These are phyloP conservation scores for Hypoxylon intermedium DNA, from an alignment of 495 filamentous ascomycete species.

Conservation along the genomic window DNA sequence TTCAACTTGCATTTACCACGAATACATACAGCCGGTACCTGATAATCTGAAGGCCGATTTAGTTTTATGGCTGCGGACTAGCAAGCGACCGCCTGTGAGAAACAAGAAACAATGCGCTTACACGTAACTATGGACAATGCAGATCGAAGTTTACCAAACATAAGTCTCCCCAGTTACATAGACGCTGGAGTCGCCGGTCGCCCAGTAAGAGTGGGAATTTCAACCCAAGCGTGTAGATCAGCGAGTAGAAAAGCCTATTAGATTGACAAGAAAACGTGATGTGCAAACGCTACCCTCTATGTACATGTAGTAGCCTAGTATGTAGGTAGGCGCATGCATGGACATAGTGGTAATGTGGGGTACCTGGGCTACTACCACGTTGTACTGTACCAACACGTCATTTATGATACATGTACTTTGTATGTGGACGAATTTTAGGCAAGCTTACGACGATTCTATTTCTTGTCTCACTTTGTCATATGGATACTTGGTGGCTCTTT, in stretches of 20 bases:
- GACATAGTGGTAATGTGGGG: conserved; percentile 23
- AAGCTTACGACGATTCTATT: conserved; percentile 1
- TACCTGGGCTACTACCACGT: background rate
- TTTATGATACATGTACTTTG: too few relatives aligned
- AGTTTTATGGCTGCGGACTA: too few relatives aligned
- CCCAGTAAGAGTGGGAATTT: background rate
- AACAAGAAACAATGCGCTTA: background rate
- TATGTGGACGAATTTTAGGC: too few relatives aligned
- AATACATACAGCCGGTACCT: too few relatives aligned
- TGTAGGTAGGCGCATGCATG: conserved; percentile 6
- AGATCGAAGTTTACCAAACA: conserved; percentile 2
- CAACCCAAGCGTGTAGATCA: conserved; percentile 12
- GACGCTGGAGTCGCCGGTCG: background rate
- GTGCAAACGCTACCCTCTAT: conserved; percentile 19
- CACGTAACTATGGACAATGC: background rate
- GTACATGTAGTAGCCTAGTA: too few relatives aligned
- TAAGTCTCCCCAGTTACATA: conserved; percentile 7
- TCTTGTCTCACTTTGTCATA: background rate
- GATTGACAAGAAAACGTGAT: conserved; percentile 21
- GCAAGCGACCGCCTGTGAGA: background rate
- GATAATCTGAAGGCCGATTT: too few relatives aligned
- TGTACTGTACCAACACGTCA: conserved; percentile 17
- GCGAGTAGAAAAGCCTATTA: conserved; percentile 18
- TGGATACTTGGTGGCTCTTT: background rate
- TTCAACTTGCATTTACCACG: too few relatives aligned